A percentile compares a stretch with the other conserved stretches of the same genome.
Evolutionary conservation across 805 yeast species (phyloP).

Genomic region (Spathaspora hagerdaliae): DNA sequence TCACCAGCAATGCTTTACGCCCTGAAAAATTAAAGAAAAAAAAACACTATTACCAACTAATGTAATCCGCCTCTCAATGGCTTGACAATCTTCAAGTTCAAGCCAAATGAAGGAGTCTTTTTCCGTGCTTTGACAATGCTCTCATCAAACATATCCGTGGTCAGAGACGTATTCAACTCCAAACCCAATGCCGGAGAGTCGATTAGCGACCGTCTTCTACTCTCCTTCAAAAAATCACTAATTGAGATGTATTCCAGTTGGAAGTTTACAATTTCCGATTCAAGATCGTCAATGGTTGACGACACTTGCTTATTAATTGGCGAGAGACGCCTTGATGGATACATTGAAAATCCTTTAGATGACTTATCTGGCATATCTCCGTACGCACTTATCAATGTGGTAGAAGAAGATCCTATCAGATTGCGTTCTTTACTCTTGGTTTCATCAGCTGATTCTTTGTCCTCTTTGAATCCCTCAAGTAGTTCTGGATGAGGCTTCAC

Average conservation of each 20-base stretch:
- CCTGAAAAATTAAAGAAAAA: too few relatives aligned
- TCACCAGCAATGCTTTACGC: too few relatives aligned
- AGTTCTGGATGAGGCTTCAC: conserved; percentile 6
- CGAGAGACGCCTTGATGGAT: neutral
- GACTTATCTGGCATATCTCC: neutral
- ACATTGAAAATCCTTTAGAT: neutral
- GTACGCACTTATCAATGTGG: too few relatives aligned
- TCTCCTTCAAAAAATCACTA: conserved; percentile 7
- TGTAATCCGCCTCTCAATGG: conserved; percentile 1
- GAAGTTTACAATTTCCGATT: conserved; percentile 1
- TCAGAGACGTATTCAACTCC: neutral
- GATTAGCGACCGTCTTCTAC: neutral
- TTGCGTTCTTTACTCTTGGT: too few relatives aligned
- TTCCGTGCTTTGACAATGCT: neutral
- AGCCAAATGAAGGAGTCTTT: neutral
- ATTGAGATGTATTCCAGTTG: conserved; percentile 8
- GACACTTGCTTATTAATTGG: neutral
- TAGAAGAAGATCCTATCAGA: too few relatives aligned
- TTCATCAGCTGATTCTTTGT: too few relatives aligned
- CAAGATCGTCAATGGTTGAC: neutral
- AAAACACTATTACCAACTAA: too few relatives aligned
- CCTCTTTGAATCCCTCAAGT: neutral
- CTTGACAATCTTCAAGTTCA: conserved; percentile 6
- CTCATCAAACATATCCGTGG: neutral
- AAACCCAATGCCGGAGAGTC: neutral